phyloP scores from a whole-genome alignment of 176 grass and related monocot genomes.

The Cenchrus purpureus region DNA sequence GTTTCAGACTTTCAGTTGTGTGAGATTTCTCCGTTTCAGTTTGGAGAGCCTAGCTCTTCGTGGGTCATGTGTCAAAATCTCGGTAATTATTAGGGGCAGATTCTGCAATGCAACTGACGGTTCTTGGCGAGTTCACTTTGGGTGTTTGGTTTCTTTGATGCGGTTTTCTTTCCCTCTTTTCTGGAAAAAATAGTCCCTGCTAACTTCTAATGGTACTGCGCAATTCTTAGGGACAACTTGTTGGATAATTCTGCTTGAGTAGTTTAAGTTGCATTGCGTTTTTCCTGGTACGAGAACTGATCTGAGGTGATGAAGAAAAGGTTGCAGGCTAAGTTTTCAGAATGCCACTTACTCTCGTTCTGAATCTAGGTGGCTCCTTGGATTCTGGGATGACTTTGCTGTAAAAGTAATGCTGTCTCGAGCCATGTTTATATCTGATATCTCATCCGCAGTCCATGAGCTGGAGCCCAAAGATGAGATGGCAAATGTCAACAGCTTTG shows the following conservation, averaged over 20 bases:
- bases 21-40: neutral
- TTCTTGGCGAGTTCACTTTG: conserved; percentile 3
- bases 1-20: conserved; percentile 2
- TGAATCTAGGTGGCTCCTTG: conserved; percentile 13
- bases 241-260: neutral
- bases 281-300: neutral
- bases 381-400: conserved; percentile 8
- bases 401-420: neutral
- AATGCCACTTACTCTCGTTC: neutral
- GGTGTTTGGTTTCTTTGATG: neutral
- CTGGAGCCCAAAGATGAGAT: neutral
- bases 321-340: neutral
- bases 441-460: neutral
- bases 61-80: neutral
- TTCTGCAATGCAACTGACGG: conserved; percentile 19
- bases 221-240: neutral
- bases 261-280: neutral
- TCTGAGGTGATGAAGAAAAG: neutral
- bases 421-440: neutral
- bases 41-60: neutral
- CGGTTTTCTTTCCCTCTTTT: neutral
- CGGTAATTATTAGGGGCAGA: neutral
- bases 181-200: neutral
- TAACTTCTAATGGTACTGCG: neutral
- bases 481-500: neutral